Evolutionary conservation across 495 filamentous ascomycete species (phyloP).

Genomic region (Xylona heveae): DNA sequence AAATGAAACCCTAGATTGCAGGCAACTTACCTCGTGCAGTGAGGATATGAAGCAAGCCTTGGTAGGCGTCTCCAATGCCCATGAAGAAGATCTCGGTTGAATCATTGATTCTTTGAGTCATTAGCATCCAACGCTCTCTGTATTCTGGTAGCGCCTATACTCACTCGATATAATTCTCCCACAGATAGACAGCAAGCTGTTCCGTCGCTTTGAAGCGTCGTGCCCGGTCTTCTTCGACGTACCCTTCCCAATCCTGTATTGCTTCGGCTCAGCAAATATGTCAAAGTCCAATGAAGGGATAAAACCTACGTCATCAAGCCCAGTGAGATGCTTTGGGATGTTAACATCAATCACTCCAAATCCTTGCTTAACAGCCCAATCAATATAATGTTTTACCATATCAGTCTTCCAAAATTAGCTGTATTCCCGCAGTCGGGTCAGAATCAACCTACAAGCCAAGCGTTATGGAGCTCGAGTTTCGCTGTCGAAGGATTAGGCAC

Average conservation of each 20-base stretch:
- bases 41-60: slow-evolving; percentile 22
- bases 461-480: slow-evolving; percentile 58
- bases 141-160: too few species aligned
- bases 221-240: slow-evolving; percentile 18
- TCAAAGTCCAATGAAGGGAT: slow-evolving; percentile 2
- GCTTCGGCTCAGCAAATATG: too few species aligned
- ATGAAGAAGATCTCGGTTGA: slow-evolving; percentile 56
- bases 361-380: slow-evolving; percentile 51
- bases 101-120: slow-evolving; percentile 30
- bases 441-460: slow-evolving; percentile 48
- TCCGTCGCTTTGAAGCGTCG: slow-evolving; percentile 27
- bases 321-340: slow-evolving; percentile 50
- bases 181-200: slow-evolving; percentile 68
- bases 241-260: not conserved
- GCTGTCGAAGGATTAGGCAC: slow-evolving; percentile 45
- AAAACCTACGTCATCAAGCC: slow-evolving; percentile 25
- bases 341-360: slow-evolving; percentile 82
- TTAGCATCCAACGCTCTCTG: not conserved
- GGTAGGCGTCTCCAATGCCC: slow-evolving; percentile 43
- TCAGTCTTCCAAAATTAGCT: slow-evolving; percentile 40
- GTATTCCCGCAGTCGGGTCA: not conserved
- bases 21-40: slow-evolving; percentile 14
- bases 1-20: too few species aligned
- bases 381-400: slow-evolving; percentile 51
- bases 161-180: slow-evolving; percentile 92